phyloP scores from a whole-genome alignment of 352 stramenopile genomes.

The Globisporangium paddicum region DNA sequence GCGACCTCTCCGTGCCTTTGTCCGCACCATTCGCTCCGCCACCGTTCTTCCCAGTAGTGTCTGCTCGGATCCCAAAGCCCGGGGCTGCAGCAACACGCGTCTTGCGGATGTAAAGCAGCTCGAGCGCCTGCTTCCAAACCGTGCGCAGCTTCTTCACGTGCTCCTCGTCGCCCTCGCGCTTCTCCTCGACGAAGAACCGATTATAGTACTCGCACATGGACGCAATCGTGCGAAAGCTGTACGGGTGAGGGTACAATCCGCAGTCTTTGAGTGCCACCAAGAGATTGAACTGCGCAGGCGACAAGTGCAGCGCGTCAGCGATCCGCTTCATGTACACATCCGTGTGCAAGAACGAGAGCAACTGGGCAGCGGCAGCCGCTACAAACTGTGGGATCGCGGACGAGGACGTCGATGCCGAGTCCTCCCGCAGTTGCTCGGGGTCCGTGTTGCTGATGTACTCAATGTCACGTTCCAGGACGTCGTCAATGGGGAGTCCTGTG shows the following conservation, averaged over 20 bases:
- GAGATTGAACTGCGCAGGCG: conserved; percentile 58
- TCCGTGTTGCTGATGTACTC: conserved; percentile 18
- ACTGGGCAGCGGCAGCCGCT: conserved; percentile 32
- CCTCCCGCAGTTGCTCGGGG: not conserved
- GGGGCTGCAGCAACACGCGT: conserved; percentile 14
- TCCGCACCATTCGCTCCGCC: conserved; percentile 1
- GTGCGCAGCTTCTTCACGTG: conserved; percentile 30
- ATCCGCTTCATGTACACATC: conserved; percentile 51
- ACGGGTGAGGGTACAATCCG: conserved; percentile 33
- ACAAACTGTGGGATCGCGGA: conserved; percentile 15
- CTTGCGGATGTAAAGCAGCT: conserved; percentile 64
- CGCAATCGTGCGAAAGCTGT: conserved; percentile 44
- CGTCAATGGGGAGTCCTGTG: conserved; percentile 44
- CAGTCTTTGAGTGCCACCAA: conserved; percentile 50
- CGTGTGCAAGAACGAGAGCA: conserved; percentile 31
- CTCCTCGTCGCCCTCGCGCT: conserved; percentile 13
- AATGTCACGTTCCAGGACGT: conserved; percentile 49
- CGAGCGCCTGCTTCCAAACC: conserved; percentile 47
- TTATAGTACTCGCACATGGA: conserved; percentile 63
- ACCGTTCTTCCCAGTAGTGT: conserved; percentile 8
- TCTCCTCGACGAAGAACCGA: conserved; percentile 45
- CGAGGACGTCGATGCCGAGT: conserved; percentile 7
- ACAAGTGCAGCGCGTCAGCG: conserved; percentile 37
- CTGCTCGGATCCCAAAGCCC: not conserved
- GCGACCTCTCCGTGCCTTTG: conserved; percentile 10